phyloP scores from a whole-genome alignment of 306 rosid species.

The Fragaria vesca region DNA sequence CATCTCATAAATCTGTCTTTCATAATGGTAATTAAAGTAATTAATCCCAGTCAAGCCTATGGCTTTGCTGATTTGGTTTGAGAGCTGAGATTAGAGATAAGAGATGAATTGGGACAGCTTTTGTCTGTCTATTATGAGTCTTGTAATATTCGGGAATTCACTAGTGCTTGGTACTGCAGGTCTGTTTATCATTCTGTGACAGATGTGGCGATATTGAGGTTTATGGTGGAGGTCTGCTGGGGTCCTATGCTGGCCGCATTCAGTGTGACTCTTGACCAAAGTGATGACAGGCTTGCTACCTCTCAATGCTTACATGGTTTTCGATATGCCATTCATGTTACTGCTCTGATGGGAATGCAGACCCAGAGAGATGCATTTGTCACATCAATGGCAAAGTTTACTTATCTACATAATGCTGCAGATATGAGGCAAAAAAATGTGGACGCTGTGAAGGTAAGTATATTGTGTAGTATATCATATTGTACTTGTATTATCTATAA shows the following conservation, averaged over 20 bases:
- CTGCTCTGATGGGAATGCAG: constrained; percentile 97
- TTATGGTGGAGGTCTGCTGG: constrained; percentile 99
- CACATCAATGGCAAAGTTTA: constrained; percentile 97
- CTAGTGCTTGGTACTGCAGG: constrained; percentile 51
- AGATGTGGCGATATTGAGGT: constrained; percentile 92
- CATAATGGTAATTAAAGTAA: neutral
- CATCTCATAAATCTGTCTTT: neutral
- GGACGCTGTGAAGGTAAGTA: constrained; percentile 91
- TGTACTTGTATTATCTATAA: constrained; percentile 12
- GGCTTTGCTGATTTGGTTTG: neutral
- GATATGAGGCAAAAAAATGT: constrained; percentile 99
- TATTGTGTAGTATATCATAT: constrained; percentile 21
- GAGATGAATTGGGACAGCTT: constrained; percentile 2
- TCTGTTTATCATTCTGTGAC: constrained; percentile 86
- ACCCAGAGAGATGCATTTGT: constrained; percentile 98
- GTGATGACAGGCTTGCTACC: constrained; percentile 91
- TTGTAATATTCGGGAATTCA: constrained; percentile 20
- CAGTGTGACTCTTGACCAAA: constrained; percentile 98
- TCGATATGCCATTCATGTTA: constrained; percentile 92
- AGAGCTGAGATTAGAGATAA: neutral
- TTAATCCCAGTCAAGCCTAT: neutral
- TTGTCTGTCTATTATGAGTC: constrained; percentile 9
- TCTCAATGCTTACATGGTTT: constrained; percentile 88
- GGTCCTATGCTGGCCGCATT: constrained; percentile 99
- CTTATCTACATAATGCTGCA: constrained; percentile 93